These are phyloP conservation scores for Neurospora cerealis DNA, from an alignment of 495 filamentous ascomycete species.

Conservation along the genomic window DNA sequence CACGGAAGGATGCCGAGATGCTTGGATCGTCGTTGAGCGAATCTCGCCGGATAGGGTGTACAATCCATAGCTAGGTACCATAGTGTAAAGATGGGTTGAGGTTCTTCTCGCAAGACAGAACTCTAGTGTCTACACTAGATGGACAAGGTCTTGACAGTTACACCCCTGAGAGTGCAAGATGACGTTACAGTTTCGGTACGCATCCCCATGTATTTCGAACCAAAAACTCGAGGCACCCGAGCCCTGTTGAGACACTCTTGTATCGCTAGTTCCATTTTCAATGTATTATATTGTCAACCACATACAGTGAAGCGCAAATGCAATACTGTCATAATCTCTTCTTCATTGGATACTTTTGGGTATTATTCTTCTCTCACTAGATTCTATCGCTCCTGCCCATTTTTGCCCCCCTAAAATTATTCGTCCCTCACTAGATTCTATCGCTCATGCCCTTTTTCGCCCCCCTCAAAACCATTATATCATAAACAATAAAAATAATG, in stretches of 20 bases:
- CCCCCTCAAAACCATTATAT: not conserved
- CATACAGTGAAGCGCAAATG: not conserved
- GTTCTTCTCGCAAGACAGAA: not conserved
- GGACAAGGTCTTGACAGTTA: not conserved
- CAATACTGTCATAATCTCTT: not conserved
- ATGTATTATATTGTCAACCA: not conserved
- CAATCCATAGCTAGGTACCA: not conserved
- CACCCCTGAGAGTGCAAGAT: not conserved
- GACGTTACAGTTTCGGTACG: not conserved
- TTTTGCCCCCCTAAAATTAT: not conserved
- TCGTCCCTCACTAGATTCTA: not conserved
- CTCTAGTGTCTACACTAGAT: not conserved
- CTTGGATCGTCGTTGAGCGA: not conserved
- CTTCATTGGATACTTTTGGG: not conserved
- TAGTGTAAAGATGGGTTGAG: not conserved
- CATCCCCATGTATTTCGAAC: not conserved
- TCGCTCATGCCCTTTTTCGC: not conserved
- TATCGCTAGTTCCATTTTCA: not conserved
- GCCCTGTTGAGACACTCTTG: not conserved
- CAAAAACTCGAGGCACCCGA: not conserved
- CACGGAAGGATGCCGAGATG: not conserved
- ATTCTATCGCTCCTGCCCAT: not conserved
- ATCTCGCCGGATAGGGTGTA: not conserved
- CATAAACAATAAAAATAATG: not conserved
- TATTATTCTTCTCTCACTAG: not conserved